Evolutionary conservation across 495 filamentous ascomycete species (phyloP).

Genomic region (Echria macrotheca): DNA sequence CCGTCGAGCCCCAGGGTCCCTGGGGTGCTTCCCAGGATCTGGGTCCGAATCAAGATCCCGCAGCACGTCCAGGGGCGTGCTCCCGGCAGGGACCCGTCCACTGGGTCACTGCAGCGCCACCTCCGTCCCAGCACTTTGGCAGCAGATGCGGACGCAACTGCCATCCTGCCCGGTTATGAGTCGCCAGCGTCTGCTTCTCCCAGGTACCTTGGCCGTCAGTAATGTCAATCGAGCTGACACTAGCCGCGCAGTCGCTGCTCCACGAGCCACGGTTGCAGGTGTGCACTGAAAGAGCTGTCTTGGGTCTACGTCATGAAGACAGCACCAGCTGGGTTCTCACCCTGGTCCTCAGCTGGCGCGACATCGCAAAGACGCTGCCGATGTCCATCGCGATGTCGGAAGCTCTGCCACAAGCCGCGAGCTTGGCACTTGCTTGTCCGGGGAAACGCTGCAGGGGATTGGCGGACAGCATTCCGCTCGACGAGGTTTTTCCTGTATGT

Average conservation of each 20-base stretch:
- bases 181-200: no score
- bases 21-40: constrained; percentile 16
- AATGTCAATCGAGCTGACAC: no score
- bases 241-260: no score
- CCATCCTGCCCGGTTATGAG: no score
- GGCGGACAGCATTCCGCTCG: no score
- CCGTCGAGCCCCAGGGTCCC: constrained; percentile 8
- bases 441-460: constrained; percentile 5
- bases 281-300: no score
- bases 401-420: constrained; percentile 1
- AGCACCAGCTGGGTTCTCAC: not conserved
- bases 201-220: no score
- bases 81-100: constrained; percentile 17
- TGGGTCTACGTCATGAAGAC: not conserved
- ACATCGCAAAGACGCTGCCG: no score
- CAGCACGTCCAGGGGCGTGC: constrained; percentile 5
- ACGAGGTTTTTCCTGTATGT: no score
- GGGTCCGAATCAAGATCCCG: constrained; percentile 24
- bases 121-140: constrained; percentile 7
- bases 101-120: constrained; percentile 7
- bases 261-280: no score
- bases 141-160: not conserved
- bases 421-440: constrained; percentile 1
- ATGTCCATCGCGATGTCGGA: not conserved
- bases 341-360: constrained; percentile 5